Percentiles rank a stretch among this genome's conserved stretches.
Conservation (phyloP, 345 rosid species). For the Populus tremula region DNA sequence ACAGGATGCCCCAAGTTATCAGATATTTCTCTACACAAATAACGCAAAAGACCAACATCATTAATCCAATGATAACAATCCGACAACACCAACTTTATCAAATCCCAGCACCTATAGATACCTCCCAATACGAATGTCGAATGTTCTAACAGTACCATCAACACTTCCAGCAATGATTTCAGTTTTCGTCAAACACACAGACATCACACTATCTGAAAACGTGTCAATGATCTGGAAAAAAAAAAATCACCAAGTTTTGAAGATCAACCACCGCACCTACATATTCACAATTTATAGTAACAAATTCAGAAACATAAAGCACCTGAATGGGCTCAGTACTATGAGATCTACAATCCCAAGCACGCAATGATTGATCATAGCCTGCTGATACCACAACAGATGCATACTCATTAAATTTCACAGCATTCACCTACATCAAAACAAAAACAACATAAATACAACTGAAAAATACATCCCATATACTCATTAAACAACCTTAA, state of each 20-base stretch:
- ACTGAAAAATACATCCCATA: background rate
- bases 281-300: background rate
- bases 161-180: slow-evolving; percentile 97
- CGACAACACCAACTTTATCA: background rate
- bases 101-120: slow-evolving; percentile 21
- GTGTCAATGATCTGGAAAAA: slow-evolving; percentile 66
- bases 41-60: background rate
- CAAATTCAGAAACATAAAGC: background rate
- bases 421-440: slow-evolving; percentile 72
- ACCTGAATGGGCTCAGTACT: slow-evolving; percentile 96
- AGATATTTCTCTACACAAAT: slow-evolving; percentile 61
- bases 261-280: background rate
- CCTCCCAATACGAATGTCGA: slow-evolving; percentile 94
- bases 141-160: slow-evolving; percentile 96
- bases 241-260: background rate
- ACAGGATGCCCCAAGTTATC: slow-evolving; percentile 92
- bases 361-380: slow-evolving; percentile 84
- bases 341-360: slow-evolving; percentile 97
- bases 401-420: slow-evolving; percentile 76
- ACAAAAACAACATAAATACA: background rate
- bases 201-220: slow-evolving; percentile 88
- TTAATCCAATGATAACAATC: background rate
- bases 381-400: slow-evolving; percentile 92
- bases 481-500: background rate
- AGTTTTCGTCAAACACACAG: slow-evolving; percentile 83